Evolutionary conservation across 2,329 filamentous ascomycete genomes (phyloP).

Genomic region (Penicillium sp.): DNA sequence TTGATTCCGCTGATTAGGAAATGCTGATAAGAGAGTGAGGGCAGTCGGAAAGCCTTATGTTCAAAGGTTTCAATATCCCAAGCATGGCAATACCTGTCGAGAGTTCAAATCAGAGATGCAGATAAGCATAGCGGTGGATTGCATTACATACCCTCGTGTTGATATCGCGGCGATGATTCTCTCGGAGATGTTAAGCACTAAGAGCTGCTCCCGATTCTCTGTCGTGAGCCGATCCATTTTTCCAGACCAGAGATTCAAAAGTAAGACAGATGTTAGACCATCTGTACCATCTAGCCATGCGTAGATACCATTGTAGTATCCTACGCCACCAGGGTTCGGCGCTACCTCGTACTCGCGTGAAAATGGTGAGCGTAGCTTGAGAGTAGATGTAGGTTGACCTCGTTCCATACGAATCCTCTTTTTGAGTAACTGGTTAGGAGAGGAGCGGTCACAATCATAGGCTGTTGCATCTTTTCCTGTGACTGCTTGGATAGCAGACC

Average conservation of each 20-base stretch:
- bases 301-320: slow-evolving; percentile 7
- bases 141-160: not conserved
- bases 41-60: slow-evolving; percentile 25
- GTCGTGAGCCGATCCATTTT: slow-evolving; percentile 5
- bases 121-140: not conserved
- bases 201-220: slow-evolving; percentile 8
- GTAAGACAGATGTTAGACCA: not conserved
- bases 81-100: slow-evolving; percentile 23
- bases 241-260: slow-evolving; percentile 8
- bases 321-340: not conserved
- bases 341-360: not conserved
- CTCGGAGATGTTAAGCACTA: slow-evolving; percentile 5
- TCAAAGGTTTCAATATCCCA: slow-evolving; percentile 25
- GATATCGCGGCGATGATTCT: slow-evolving; percentile 7
- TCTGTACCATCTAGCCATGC: slow-evolving; percentile 7
- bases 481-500: slow-evolving; percentile 16
- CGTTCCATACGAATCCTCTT: slow-evolving; percentile 22
- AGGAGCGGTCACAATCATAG: not conserved
- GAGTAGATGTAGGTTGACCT: slow-evolving; percentile 18
- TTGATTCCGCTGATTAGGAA: slow-evolving; percentile 21
- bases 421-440: slow-evolving; percentile 9
- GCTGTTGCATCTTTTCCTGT: slow-evolving; percentile 2
- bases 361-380: not conserved
- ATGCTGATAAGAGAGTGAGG: slow-evolving; percentile 14
- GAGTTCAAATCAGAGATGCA: not conserved